phyloP scores from a whole-genome alignment of 2,329 filamentous ascomycete species.

The Neonectria magnoliae region DNA sequence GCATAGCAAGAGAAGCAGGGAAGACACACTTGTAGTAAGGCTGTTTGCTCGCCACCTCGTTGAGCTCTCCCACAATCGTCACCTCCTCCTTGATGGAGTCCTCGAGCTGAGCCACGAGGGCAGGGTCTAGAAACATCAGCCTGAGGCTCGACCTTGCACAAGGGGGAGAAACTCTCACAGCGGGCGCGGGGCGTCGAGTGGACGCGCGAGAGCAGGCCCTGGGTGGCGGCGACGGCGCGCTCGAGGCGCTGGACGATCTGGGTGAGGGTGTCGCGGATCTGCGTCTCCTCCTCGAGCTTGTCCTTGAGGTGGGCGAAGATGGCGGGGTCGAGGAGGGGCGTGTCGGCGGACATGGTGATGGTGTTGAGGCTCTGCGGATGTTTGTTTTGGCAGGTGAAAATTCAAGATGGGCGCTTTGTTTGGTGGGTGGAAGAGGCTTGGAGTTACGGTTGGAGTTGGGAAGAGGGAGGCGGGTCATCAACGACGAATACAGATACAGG shows the following conservation, averaged over 20 bases:
- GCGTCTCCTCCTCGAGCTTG: conserved; percentile 88
- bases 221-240: conserved; percentile 81
- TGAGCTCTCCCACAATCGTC: conserved; percentile 75
- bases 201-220: conserved; percentile 85
- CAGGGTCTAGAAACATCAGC: conserved; percentile 57
- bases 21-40: conserved; percentile 89
- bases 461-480: not conserved
- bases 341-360: conserved; percentile 46
- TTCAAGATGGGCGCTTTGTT: conserved; percentile 3
- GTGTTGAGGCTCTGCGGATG: conserved; percentile 25
- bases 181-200: conserved; percentile 81
- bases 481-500: not conserved
- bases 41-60: conserved; percentile 79
- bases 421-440: not conserved
- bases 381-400: conserved; percentile 21
- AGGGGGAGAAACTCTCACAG: conserved; percentile 51
- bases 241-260: conserved; percentile 85
- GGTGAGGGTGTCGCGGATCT: conserved; percentile 83
- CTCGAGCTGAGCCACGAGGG: conserved; percentile 76
- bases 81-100: conserved; percentile 78
- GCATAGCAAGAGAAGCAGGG: not conserved
- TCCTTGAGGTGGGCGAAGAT: conserved; percentile 90
- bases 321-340: conserved; percentile 70
- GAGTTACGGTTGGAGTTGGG: not conserved
- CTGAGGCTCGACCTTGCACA: not conserved